Conservation (phyloP, 495 filamentous ascomycete genomes). For the Xylaria telfairii region DNA sequence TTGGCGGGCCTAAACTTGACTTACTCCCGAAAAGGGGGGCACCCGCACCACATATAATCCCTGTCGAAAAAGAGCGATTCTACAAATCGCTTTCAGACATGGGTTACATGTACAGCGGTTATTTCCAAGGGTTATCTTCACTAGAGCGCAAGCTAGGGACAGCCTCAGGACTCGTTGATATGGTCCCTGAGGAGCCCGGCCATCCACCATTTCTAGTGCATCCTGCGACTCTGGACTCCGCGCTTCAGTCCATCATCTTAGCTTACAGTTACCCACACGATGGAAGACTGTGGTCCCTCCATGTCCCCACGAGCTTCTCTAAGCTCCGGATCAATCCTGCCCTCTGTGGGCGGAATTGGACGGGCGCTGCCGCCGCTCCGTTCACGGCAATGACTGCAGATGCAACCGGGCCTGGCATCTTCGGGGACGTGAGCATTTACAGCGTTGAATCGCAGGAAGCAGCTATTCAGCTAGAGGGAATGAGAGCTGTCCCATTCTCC, state of each 20-base stretch:
- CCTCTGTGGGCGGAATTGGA: neutral
- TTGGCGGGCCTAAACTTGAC: neutral
- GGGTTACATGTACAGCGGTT: constrained; percentile 33
- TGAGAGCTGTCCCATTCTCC: neutral
- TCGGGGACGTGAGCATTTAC: neutral
- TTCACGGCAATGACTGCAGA: neutral
- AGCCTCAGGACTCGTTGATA: neutral
- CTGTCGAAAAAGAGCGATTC: constrained; percentile 31
- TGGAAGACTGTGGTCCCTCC: constrained; percentile 34
- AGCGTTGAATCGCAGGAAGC: neutral
- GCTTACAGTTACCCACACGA: constrained; percentile 48
- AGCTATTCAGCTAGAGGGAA: neutral
- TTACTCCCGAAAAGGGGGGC: neutral
- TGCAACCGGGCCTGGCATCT: neutral
- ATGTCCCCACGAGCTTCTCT: constrained; percentile 40
- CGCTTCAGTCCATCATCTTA: constrained; percentile 49
- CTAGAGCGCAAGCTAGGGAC: neutral
- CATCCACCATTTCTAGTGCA: constrained; percentile 36
- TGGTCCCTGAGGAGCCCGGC: neutral
- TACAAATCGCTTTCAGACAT: constrained; percentile 31
- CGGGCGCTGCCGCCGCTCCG: neutral
- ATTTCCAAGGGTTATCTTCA: constrained; percentile 19
- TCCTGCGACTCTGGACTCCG: constrained; percentile 49
- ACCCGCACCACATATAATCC: constrained; percentile 24
- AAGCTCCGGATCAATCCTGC: constrained; percentile 36